These are phyloP conservation scores for Cladosporium sp. DNA, from an alignment of 2,329 filamentous ascomycete species.

Conservation along the genomic window DNA sequence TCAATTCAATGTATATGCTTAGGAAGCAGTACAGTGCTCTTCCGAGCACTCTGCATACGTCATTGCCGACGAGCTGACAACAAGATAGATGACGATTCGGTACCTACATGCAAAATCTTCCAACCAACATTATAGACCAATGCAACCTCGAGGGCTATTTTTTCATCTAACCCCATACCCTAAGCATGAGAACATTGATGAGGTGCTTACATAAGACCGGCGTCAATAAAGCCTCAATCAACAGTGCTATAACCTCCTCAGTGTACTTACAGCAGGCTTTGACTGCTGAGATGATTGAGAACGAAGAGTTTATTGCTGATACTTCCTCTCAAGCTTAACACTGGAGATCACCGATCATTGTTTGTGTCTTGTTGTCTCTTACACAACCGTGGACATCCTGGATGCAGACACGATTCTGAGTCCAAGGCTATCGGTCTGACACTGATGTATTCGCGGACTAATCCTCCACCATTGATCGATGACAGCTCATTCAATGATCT, in stretches of 20 bases:
- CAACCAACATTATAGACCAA: not conserved
- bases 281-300: not conserved
- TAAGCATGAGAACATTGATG: not conserved
- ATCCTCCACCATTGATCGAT: too few relatives aligned
- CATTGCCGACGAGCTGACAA: not conserved
- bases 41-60: too few relatives aligned
- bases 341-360: not conserved
- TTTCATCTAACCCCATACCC: not conserved
- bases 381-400: not conserved
- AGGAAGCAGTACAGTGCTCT: too few relatives aligned
- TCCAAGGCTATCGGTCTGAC: not conserved
- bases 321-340: not conserved
- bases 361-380: not conserved
- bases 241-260: not conserved
- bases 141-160: not conserved
- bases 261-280: not conserved
- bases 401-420: not conserved
- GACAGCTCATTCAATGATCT: too few relatives aligned
- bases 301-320: not conserved
- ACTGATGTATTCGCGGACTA: not conserved
- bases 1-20: too few relatives aligned
- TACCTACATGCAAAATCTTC: not conserved
- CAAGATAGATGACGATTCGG: not conserved
- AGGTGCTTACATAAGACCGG: not conserved
- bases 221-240: not conserved